Conservation (phyloP, 1,284 basidiomycete genomes). For the Inonotus hispidus region DNA sequence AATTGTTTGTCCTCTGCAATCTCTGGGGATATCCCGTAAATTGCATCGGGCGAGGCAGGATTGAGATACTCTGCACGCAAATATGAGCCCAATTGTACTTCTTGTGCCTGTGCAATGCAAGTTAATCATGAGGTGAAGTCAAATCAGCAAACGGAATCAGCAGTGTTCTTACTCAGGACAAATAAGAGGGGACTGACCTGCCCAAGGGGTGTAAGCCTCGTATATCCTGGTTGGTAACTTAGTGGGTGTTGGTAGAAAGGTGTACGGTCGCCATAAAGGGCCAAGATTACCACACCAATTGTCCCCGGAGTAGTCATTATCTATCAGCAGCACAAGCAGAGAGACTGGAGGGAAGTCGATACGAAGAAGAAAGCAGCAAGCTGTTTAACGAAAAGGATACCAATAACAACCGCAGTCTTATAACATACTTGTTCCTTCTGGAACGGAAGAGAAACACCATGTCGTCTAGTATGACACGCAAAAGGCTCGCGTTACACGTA, state of each 20-base stretch:
- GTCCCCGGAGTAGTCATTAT: constrained; percentile 52
- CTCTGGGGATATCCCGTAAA: constrained; percentile 60
- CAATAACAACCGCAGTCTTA: not conserved
- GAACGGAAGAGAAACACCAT: not conserved
- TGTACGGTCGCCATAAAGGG: constrained; percentile 78
- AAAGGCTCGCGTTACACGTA: not conserved
- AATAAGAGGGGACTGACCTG: constrained; percentile 44
- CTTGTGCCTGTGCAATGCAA: constrained; percentile 47
- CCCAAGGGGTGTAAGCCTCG: constrained; percentile 80
- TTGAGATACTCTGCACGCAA: constrained; percentile 70
- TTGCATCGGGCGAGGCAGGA: constrained; percentile 55
- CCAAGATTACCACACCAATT: constrained; percentile 76
- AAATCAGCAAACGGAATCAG: not conserved
- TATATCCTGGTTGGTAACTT: constrained; percentile 64
- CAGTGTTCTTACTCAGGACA: not conserved
- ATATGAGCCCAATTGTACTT: constrained; percentile 62
- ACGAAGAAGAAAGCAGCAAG: not conserved
- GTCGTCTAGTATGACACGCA: not conserved
- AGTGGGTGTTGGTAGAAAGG: constrained; percentile 67
- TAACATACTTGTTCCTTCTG: not conserved
- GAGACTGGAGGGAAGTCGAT: constrained; percentile 11
- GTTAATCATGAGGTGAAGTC: not conserved
- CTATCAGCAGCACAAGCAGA: constrained; percentile 21
- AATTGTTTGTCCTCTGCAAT: constrained; percentile 68
- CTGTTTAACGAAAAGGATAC: not conserved